These are phyloP conservation scores for Linnemannia elongata DNA, from an alignment of 192 early-diverging fungal genomes.

Conservation along the genomic window DNA sequence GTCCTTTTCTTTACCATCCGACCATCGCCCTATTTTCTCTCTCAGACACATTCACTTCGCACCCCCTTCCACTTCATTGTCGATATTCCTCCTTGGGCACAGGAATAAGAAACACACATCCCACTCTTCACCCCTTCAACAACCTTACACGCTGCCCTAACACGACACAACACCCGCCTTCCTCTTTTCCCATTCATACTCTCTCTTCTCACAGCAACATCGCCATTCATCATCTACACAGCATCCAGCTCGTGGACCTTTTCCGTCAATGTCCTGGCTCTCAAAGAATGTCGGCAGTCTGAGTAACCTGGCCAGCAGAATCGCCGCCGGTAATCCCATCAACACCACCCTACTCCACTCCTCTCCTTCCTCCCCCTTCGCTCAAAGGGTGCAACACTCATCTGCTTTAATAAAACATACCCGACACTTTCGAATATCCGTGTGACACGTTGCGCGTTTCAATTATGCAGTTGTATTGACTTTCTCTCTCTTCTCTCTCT, in stretches of 20 bases:
- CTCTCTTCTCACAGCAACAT: not conserved
- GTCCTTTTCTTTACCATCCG: not conserved
- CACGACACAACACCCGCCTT: not conserved
- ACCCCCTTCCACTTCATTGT: not conserved
- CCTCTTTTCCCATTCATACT: not conserved
- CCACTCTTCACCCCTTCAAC: not conserved
- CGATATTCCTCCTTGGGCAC: not conserved
- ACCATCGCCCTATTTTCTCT: conserved; percentile 1
- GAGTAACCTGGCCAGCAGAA: conserved; percentile 53
- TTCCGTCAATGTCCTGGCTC: conserved; percentile 48
- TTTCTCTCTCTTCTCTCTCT: not conserved
- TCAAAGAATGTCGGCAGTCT: conserved; percentile 56
- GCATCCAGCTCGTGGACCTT: not conserved
- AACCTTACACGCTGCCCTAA: not conserved
- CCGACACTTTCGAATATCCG: not conserved
- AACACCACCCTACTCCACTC: not conserved
- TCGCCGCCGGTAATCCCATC: conserved; percentile 41
- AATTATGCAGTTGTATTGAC: not conserved
- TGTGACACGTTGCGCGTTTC: conserved; percentile 13
- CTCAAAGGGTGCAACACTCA: not conserved
- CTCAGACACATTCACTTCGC: not conserved
- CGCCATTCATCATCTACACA: conserved; percentile 1
- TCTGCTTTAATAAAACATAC: not conserved
- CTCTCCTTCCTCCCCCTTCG: not conserved
- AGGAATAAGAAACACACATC: not conserved